A percentile compares a stretch with the other conserved stretches of the same genome.
Conservation (phyloP, 495 filamentous ascomycete genomes). For the Neurospora sp. region DNA sequence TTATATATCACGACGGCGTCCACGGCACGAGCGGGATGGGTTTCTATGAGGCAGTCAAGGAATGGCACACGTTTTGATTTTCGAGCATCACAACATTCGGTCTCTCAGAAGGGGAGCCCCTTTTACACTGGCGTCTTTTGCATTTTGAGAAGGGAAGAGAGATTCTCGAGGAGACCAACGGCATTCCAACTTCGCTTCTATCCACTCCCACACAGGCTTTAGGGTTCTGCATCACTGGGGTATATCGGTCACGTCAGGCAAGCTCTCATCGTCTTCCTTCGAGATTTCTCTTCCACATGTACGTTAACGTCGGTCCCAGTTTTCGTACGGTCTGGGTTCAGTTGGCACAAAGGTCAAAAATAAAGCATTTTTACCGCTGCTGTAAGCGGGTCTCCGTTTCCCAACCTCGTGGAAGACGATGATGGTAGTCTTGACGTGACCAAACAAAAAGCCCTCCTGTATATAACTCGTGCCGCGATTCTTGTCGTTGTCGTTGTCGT, state of each 20-base stretch:
- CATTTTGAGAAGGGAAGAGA: constrained; percentile 13
- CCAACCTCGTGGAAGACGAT: constrained; percentile 42
- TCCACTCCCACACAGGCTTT: constrained; percentile 1
- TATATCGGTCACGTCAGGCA: constrained; percentile 41
- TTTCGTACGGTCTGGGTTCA: constrained; percentile 29
- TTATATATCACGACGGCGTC: constrained; percentile 25
- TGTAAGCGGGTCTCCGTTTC: constrained; percentile 28
- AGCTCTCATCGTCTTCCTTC: constrained; percentile 55
- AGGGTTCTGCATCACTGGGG: constrained; percentile 23
- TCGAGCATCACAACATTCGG: constrained; percentile 16
- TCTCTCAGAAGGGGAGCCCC: constrained; percentile 5
- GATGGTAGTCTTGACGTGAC: constrained; percentile 41
- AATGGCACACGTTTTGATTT: constrained; percentile 8
- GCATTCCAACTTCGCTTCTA: constrained; percentile 1
- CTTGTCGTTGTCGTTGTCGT: constrained; percentile 5
- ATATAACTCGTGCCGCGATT: constrained; percentile 14
- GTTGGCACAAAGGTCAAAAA: constrained; percentile 34
- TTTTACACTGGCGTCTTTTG: constrained; percentile 22
- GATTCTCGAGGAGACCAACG: background rate
- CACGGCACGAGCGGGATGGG: constrained; percentile 11
- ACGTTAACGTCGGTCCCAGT: constrained; percentile 57
- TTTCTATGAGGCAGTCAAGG: constrained; percentile 8
- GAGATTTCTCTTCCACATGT: constrained; percentile 53
- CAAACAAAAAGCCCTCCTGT: constrained; percentile 22
- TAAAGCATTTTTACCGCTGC: constrained; percentile 40